Evolutionary conservation across 768 basidiomycete genomes (phyloP).

Genomic region (Termitomyces sp.): DNA sequence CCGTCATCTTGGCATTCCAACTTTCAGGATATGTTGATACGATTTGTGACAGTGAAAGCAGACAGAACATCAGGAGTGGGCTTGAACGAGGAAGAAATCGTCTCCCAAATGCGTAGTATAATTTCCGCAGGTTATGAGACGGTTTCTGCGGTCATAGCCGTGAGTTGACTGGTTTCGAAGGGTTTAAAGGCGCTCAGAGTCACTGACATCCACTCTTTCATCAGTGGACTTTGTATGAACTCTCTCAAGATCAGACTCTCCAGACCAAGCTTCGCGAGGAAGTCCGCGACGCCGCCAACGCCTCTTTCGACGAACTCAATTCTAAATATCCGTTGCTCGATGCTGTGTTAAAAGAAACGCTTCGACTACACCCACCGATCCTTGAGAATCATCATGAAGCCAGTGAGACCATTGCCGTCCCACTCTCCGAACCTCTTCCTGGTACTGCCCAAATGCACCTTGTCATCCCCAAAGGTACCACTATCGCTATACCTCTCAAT

Average conservation of each 20-base stretch:
- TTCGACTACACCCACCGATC: constrained; percentile 57
- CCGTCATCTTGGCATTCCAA: not conserved
- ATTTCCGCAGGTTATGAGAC: constrained; percentile 59
- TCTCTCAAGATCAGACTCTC: constrained; percentile 42
- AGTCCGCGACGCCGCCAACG: constrained; percentile 35
- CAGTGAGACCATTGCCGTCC: constrained; percentile 43
- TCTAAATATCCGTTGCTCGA: constrained; percentile 49
- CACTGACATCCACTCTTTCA: constrained; percentile 5
- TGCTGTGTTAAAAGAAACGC: constrained; percentile 54
- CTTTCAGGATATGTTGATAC: not conserved
- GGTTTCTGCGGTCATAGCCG: constrained; percentile 39
- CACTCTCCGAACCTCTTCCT: constrained; percentile 45
- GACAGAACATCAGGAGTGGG: constrained; percentile 32
- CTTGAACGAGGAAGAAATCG: constrained; percentile 44
- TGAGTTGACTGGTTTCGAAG: constrained; percentile 13
- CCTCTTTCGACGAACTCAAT: constrained; percentile 47
- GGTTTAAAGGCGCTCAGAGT: not conserved
- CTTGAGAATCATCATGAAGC: constrained; percentile 65
- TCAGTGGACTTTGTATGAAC: constrained; percentile 64
- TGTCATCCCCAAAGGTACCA: constrained; percentile 50
- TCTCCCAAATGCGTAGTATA: constrained; percentile 56
- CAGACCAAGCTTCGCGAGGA: constrained; percentile 57
- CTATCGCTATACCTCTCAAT: constrained; percentile 48
- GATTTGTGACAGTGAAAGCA: constrained; percentile 28
- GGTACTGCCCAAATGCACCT: constrained; percentile 37